Base-by-base conservation (phyloP, 2,329 filamentous ascomycete species). In the Tolypocladium sp. region DNA sequence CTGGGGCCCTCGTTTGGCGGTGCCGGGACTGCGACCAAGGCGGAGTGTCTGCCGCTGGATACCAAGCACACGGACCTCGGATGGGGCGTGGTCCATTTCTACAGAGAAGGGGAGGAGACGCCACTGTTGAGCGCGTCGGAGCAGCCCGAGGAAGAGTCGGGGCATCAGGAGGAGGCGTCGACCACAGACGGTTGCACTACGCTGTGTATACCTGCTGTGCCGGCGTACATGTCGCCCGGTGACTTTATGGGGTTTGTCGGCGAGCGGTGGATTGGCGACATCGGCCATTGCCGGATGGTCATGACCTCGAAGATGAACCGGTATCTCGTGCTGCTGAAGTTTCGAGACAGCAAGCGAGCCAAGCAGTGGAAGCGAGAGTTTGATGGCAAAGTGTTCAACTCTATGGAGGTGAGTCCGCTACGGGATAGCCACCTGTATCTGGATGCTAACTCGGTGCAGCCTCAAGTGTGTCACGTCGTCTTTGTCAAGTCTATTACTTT, bases 251-350 rank as follows among this genome's bases (percentile, higher is more conserved):
- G 91, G 0, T 97, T 95, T 67, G 84, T 97, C 7, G 94, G 94
- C 4, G 90, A 96, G 70, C 86, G 86, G 69, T 96, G 93, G 71
- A 84, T 90, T 70, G 85, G 89, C 60, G 84, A 92, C 61, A 91
- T 99, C 60, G 94, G 89, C 66, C 94, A 99, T 76, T 96, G 96
- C 70, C 82, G 94, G 57, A 91, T 99, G 84, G 90, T 99, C 59
- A 87, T 92, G 79, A 97, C 94, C 1, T 89, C 88, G 58, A 83
- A 87, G 63, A 87, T 91, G 72, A 97, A 95, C 73, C 85, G 92
- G 62, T 97, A 97, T 76, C 89, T 99, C 80, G 93, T 96, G 33
- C 79, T 99, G 62, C 89, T 99, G 83, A 97, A 96, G 75, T 97
- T 97, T 70, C 83, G 91, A 55, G 86, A 89, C 63, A 83, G 83